Evolutionary conservation across 2,329 filamentous ascomycete species (phyloP).

Genomic region (Rugonectria rugulosa): DNA sequence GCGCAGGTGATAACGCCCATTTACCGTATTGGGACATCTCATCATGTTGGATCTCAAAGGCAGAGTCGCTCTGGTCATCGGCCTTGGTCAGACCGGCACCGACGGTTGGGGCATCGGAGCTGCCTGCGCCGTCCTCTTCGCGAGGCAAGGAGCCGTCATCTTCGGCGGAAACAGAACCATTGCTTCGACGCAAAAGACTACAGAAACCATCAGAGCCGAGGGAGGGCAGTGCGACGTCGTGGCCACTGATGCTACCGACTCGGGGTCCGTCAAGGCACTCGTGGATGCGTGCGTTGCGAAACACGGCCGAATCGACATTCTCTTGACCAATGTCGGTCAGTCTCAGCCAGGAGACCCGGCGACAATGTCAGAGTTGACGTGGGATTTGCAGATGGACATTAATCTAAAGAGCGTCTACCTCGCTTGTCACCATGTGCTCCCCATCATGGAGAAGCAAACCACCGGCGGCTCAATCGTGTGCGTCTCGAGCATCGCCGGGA

Average conservation of each 20-base stretch:
- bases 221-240: conserved; percentile 49
- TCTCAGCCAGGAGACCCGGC: conserved; percentile 61
- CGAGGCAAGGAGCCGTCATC: conserved; percentile 55
- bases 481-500: conserved; percentile 58
- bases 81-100: conserved; percentile 52
- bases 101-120: conserved; percentile 60
- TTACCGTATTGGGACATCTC: not conserved
- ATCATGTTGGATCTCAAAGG: conserved; percentile 49
- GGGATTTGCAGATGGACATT: conserved; percentile 61
- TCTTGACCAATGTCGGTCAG: conserved; percentile 68
- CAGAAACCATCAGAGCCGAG: conserved; percentile 45
- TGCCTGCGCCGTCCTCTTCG: conserved; percentile 56
- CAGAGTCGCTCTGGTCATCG: conserved; percentile 55
- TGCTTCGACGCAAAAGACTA: conserved; percentile 48
- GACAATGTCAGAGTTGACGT: conserved; percentile 55
- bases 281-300: conserved; percentile 59
- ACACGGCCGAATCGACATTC: conserved; percentile 65
- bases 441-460: conserved; percentile 60
- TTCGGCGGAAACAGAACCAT: conserved; percentile 60
- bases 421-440: conserved; percentile 59
- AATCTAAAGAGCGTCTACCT: conserved; percentile 65
- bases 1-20: too few relatives aligned
- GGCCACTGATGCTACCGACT: conserved; percentile 59
- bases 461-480: conserved; percentile 53
- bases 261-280: conserved; percentile 58